Percentiles rank a stretch among this genome's conserved stretches.
Evolutionary conservation across 2,329 filamentous ascomycete species (phyloP).

Genomic region (Monilinia fructicola): DNA sequence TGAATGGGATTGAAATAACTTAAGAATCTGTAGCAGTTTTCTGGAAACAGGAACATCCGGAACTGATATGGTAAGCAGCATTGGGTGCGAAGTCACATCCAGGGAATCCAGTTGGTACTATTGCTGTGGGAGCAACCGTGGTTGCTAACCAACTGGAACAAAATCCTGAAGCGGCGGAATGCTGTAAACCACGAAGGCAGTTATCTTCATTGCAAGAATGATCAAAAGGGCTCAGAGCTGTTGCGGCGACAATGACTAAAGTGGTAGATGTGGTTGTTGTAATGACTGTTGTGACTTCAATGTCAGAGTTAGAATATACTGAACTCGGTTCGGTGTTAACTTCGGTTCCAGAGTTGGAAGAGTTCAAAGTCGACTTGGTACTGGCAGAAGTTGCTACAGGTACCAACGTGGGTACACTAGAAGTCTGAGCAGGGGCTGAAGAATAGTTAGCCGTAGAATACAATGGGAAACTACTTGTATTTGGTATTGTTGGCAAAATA

Average conservation of each 20-base stretch:
- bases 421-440: not conserved
- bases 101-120: not conserved
- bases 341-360: not conserved
- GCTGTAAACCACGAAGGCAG: not conserved
- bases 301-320: not conserved
- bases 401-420: not conserved
- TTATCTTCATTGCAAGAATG: not conserved
- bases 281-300: not conserved
- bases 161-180: not conserved
- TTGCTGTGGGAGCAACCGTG: not conserved
- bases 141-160: constrained; percentile 13
- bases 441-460: not conserved
- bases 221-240: not conserved
- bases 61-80: constrained; percentile 6
- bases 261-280: not conserved
- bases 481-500: not conserved
- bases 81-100: not conserved
- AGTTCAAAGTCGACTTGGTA: not conserved
- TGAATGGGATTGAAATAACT: not conserved
- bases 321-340: not conserved
- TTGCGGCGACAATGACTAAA: not conserved
- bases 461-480: not conserved
- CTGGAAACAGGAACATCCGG: not conserved
- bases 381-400: not conserved
- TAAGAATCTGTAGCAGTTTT: not conserved